Conservation (phyloP, 2,329 filamentous ascomycete species). For the Aspergillus pseudoglaucus region DNA sequence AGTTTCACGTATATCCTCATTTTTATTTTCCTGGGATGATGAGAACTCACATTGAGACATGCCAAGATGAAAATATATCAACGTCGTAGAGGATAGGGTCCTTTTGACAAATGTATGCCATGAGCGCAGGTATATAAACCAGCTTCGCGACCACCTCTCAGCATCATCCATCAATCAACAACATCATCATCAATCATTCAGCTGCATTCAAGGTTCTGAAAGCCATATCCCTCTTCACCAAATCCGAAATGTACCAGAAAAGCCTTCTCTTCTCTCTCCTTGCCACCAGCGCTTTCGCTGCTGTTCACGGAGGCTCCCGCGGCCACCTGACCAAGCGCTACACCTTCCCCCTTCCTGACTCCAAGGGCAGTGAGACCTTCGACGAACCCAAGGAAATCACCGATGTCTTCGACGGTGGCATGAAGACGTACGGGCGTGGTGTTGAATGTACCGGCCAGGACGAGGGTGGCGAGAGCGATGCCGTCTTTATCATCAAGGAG, state of each 20-base stretch:
- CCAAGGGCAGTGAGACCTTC: conserved; percentile 37
- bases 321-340: neutral
- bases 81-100: too few species aligned
- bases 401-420: conserved; percentile 42
- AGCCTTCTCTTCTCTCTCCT: conserved; percentile 2
- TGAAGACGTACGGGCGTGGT: conserved; percentile 41
- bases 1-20: neutral
- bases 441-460: conserved; percentile 39
- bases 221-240: neutral
- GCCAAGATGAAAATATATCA: neutral
- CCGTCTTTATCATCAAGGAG: conserved; percentile 38
- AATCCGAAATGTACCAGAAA: neutral
- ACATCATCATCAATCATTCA: neutral
- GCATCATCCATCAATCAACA: neutral
- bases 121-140: too few species aligned
- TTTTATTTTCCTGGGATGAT: neutral
- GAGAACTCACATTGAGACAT: neutral
- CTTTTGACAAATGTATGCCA: too few species aligned
- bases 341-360: conserved; percentile 29
- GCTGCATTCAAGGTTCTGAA: too few species aligned
- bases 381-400: conserved; percentile 37
- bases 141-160: neutral
- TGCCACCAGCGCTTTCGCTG: neutral
- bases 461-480: conserved; percentile 41
- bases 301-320: conserved; percentile 6